These are phyloP conservation scores for Avena sativa DNA, from an alignment of 176 grass and related monocot genomes.

Conservation along the genomic window DNA sequence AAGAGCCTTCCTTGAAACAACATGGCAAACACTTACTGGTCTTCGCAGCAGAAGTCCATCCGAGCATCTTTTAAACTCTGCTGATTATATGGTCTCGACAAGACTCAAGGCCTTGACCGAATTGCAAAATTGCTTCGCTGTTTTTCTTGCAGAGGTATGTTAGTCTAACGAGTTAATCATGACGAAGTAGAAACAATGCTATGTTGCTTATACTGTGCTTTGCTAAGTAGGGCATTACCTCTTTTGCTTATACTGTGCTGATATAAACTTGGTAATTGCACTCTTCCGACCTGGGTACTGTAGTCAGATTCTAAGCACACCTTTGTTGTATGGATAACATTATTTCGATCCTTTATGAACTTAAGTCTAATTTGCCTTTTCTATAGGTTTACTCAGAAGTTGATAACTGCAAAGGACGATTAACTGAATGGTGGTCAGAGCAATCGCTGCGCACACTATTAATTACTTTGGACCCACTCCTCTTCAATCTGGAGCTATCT, in stretches of 20 bases:
- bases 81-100: constrained; percentile 64
- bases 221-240: background rate
- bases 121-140: constrained; percentile 65
- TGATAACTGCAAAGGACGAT: constrained; percentile 56
- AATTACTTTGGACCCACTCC: constrained; percentile 54
- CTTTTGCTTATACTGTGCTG: background rate
- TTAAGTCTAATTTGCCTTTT: constrained; percentile 17
- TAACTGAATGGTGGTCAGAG: constrained; percentile 62
- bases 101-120: constrained; percentile 61
- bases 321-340: background rate
- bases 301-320: constrained; percentile 3
- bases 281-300: too few species aligned
- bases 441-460: constrained; percentile 63
- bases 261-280: background rate
- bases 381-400: constrained; percentile 79
- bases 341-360: constrained; percentile 28
- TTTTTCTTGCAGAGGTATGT: constrained; percentile 87
- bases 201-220: background rate
- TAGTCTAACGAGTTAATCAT: constrained; percentile 3
- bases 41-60: constrained; percentile 49
- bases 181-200: background rate
- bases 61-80: constrained; percentile 62
- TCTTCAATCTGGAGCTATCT: constrained; percentile 76
- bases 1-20: constrained; percentile 67
- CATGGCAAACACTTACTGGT: constrained; percentile 56